These are phyloP conservation scores for Setomelanomma holmii DNA, from an alignment of 2,329 filamentous ascomycete species.

Conservation along the genomic window DNA sequence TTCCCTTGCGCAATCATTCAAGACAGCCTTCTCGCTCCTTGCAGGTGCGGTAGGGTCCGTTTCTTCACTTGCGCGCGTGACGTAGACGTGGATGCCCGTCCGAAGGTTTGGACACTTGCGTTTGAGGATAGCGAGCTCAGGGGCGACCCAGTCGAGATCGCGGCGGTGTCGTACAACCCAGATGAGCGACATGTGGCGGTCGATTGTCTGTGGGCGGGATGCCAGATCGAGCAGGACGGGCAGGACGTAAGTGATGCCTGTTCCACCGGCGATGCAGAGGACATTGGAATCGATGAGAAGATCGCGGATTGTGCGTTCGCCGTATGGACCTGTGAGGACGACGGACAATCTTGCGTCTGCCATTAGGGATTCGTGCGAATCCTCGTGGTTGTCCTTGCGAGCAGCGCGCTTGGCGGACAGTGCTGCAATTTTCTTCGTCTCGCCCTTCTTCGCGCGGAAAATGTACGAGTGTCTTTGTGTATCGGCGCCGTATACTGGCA, in stretches of 20 bases:
- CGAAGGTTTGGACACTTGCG: slow-evolving; percentile 32
- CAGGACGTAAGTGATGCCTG: slow-evolving; percentile 48
- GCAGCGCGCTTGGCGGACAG: slow-evolving; percentile 36
- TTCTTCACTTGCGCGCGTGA: slow-evolving; percentile 39
- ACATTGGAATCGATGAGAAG: slow-evolving; percentile 36
- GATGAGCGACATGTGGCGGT: slow-evolving; percentile 40
- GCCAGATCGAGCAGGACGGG: slow-evolving; percentile 42
- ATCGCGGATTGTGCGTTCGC: slow-evolving; percentile 34
- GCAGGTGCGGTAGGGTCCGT: slow-evolving; percentile 20
- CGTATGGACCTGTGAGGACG: slow-evolving; percentile 45
- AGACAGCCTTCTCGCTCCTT: slow-evolving; percentile 25
- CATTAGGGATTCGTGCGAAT: slow-evolving; percentile 30
- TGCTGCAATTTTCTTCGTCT: slow-evolving; percentile 43
- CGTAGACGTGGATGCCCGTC: slow-evolving; percentile 42
- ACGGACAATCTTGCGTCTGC: slow-evolving; percentile 38
- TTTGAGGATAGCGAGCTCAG: slow-evolving; percentile 43
- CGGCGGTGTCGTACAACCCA: slow-evolving; percentile 44
- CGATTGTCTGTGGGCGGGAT: slow-evolving; percentile 27
- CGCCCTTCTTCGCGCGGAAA: slow-evolving; percentile 44
- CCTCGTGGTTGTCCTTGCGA: slow-evolving; percentile 24
- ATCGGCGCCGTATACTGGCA: slow-evolving; percentile 30
- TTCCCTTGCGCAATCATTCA: slow-evolving; percentile 27
- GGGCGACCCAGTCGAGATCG: slow-evolving; percentile 45
- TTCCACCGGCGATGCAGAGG: slow-evolving; percentile 47
- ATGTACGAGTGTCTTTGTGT: slow-evolving; percentile 43